phyloP scores from a whole-genome alignment of 345 rosid species.

The Boechera divaricarpa region DNA sequence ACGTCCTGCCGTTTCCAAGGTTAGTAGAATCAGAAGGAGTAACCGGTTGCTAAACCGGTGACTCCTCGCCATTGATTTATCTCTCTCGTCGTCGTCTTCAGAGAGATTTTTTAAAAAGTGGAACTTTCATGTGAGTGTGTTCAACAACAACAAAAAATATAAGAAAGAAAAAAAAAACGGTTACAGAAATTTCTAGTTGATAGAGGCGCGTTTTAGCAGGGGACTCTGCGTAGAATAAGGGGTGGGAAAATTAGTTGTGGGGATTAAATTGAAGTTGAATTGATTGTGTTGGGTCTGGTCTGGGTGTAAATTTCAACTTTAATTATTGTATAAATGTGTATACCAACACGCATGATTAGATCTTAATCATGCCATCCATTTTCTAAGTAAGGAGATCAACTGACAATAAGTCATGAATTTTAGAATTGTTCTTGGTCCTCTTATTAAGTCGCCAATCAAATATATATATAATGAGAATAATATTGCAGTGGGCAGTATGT shows the following conservation, averaged over 20 bases:
- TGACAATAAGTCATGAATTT: not conserved
- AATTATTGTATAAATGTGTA: constrained; percentile 13
- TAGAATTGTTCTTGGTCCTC: constrained; percentile 19
- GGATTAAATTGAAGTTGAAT: not conserved
- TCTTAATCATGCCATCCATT: constrained; percentile 41
- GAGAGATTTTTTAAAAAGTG: not conserved
- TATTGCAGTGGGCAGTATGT: not conserved
- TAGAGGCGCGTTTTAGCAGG: constrained; percentile 32
- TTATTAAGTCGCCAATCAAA: not conserved
- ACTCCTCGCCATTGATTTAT: constrained; percentile 15
- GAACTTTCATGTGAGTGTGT: constrained; percentile 29
- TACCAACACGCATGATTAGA: constrained; percentile 18
- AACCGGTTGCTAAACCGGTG: constrained; percentile 43
- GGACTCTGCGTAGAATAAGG: constrained; percentile 18
- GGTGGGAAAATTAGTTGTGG: not conserved
- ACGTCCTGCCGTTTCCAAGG: constrained; percentile 41
- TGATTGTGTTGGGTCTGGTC: not conserved
- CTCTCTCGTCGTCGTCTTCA: too few relatives aligned
- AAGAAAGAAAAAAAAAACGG: constrained; percentile 22
- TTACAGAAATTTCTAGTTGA: constrained; percentile 22
- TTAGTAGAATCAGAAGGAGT: constrained; percentile 45
- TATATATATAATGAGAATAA: too few relatives aligned
- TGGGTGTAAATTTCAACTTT: constrained; percentile 33
- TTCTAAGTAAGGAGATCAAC: not conserved
- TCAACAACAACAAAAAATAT: not conserved